phyloP scores from a whole-genome alignment of 805 yeast genomes.

The Candida loeiensis region DNA sequence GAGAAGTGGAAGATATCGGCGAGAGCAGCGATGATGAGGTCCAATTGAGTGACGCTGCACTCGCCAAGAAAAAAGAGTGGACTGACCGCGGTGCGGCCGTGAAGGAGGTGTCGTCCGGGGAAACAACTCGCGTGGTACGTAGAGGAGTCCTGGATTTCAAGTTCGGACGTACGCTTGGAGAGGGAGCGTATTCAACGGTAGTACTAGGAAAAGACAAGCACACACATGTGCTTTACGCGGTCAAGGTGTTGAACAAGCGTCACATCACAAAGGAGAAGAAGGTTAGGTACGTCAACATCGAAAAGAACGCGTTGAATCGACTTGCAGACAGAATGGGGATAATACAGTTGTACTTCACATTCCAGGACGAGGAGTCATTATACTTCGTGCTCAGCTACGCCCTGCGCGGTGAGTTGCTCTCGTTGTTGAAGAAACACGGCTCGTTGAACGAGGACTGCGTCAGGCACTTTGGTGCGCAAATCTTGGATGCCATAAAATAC shows the following conservation, averaged over 20 bases:
- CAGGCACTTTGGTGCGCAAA: slow-evolving; percentile 66
- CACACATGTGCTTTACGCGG: slow-evolving; percentile 62
- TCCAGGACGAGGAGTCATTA: slow-evolving; percentile 70
- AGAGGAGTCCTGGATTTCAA: slow-evolving; percentile 40
- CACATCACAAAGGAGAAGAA: slow-evolving; percentile 79
- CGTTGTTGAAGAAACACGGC: slow-evolving; percentile 66
- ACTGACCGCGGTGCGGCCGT: slow-evolving; percentile 35
- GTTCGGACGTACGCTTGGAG: slow-evolving; percentile 42
- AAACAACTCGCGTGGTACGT: slow-evolving; percentile 24
- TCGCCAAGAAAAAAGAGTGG: slow-evolving; percentile 26
- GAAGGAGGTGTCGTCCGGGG: slow-evolving; percentile 16
- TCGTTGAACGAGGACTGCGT: slow-evolving; percentile 67
- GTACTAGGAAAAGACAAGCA: slow-evolving; percentile 47
- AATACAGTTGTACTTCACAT: slow-evolving; percentile 68
- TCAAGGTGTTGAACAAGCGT: slow-evolving; percentile 70
- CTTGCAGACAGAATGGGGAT: slow-evolving; percentile 60
- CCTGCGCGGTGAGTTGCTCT: slow-evolving; percentile 69
- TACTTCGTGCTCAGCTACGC: slow-evolving; percentile 80
- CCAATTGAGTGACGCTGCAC: slow-evolving; percentile 9
- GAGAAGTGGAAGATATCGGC: neutral
- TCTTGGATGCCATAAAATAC: slow-evolving; percentile 66
- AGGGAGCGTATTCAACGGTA: slow-evolving; percentile 45
- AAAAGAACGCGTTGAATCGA: slow-evolving; percentile 73
- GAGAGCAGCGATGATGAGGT: slow-evolving; percentile 4
- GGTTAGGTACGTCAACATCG: slow-evolving; percentile 80